Percentiles rank a stretch among this genome's conserved stretches.
Conservation (phyloP, 192 early-diverging fungal genomes). For the Umbelopsis sp. region DNA sequence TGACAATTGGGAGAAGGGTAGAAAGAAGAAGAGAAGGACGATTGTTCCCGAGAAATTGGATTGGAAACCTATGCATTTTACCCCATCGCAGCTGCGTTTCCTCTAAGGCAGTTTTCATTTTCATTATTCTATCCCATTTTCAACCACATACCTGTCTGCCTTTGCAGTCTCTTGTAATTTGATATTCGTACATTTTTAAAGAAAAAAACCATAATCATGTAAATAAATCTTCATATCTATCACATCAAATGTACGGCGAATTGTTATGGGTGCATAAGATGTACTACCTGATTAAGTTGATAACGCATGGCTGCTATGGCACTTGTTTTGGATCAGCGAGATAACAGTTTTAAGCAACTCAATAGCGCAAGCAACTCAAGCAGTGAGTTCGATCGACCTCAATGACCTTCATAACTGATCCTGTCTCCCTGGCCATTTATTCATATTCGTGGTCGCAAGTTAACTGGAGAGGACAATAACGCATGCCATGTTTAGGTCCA, state of each 20-base stretch:
- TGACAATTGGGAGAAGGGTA: slow-evolving; percentile 75
- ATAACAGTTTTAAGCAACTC: too few species aligned
- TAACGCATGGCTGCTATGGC: too few species aligned
- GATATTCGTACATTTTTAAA: not conserved
- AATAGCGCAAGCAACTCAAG: too few species aligned
- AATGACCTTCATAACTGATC: too few species aligned
- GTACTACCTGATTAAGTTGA: too few species aligned
- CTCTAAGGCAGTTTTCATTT: slow-evolving; percentile 43
- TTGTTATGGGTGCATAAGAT: not conserved
- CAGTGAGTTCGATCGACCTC: too few species aligned
- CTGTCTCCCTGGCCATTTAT: too few species aligned
- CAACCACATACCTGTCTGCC: not conserved
- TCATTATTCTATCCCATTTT: not conserved
- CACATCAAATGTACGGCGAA: not conserved
- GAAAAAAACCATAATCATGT: not conserved
- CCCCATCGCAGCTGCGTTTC: slow-evolving; percentile 74
- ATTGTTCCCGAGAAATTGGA: slow-evolving; percentile 82
- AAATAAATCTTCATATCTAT: slow-evolving; percentile 2
- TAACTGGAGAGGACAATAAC: too few species aligned
- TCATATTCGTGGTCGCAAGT: too few species aligned
- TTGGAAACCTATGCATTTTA: slow-evolving; percentile 83
- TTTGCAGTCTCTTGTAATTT: not conserved
- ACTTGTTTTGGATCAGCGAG: too few species aligned
- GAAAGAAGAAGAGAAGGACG: slow-evolving; percentile 71
- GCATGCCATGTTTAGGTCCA: too few species aligned